These are phyloP conservation scores for Gyromitra esculenta DNA, from an alignment of 2,329 filamentous ascomycete species.

Conservation along the genomic window DNA sequence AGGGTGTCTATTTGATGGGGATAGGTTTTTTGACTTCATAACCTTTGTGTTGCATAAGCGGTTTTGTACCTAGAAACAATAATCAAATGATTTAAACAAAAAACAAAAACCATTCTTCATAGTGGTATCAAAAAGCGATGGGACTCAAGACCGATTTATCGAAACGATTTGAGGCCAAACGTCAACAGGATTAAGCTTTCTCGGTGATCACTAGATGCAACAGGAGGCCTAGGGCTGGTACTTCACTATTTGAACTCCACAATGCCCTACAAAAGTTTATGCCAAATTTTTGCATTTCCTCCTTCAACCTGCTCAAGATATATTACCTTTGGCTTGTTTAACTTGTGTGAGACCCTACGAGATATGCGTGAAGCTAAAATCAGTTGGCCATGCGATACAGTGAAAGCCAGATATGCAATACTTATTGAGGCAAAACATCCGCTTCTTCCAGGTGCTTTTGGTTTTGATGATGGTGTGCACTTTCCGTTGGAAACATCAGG, in stretches of 20 bases:
- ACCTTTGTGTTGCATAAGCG: no score
- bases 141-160: not conserved
- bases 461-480: not conserved
- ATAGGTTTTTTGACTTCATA: no score
- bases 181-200: not conserved
- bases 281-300: not conserved
- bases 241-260: conserved; percentile 10
- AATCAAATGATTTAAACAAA: no score
- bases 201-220: not conserved
- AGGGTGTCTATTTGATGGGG: no score
- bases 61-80: no score
- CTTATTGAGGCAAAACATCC: not conserved
- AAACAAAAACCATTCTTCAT: no score
- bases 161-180: not conserved
- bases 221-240: not conserved
- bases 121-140: no score
- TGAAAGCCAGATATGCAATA: not conserved
- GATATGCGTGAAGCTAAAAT: not conserved
- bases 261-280: not conserved
- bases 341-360: not conserved
- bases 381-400: not conserved
- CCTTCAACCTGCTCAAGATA: not conserved
- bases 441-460: not conserved
- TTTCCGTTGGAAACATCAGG: not conserved
- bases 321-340: not conserved